Base-by-base conservation (phyloP, 176 grass and related monocot species). In the Neostapfia colusana region DNA sequence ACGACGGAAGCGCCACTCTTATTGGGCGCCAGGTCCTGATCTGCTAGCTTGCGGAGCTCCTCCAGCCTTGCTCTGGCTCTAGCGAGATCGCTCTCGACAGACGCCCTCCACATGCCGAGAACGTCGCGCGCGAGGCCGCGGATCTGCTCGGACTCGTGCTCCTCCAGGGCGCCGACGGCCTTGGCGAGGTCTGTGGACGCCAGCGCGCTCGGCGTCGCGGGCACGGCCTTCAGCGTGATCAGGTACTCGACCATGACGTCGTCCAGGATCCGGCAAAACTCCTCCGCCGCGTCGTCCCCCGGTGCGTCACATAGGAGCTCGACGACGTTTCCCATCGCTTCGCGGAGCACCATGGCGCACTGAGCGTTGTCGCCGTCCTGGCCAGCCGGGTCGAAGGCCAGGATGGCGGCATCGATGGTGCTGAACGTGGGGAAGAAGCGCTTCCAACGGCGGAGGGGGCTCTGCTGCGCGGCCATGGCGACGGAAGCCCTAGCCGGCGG, bases 401-500 rank as follows among this genome's bases (percentile, higher is more conserved):
- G 6, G 69, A 10, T 2, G 4, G 5, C 79, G 7, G 58, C 56
- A 4, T 27, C 69, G 43, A 83, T 45, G 27, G 20, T 5, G 26
- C 7, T 38, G 39, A 83, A 83, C 12, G 50, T 25, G 8, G 27
- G 13, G 51, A 75, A 9, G 72, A 76, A 76, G 0, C 6, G 81
- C 81, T 60, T 68, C 81, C 81, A 76, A 0, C 81, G 72, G 27
- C 63, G 50, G n/a, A 83, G 49, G 2, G 50, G 13, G 25, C 50
- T 46, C 14, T 48, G 43, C 0, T 46, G n/a, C 63, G 8, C 24
- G 18, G 60, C 61, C 80, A 82, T 82, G 72, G 49, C 24, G 12
- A 28, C 1, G 31, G 49, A 31, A 31, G 31, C 31, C 31, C 31
- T 31, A 31, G 31, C 1, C 31, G 31, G 3, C 31, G 3, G 31